A percentile compares a stretch with the other conserved stretches of the same genome.
Evolutionary conservation across 257 asterid genomes (phyloP).

Genomic region (Fraxinus quadrangulata): DNA sequence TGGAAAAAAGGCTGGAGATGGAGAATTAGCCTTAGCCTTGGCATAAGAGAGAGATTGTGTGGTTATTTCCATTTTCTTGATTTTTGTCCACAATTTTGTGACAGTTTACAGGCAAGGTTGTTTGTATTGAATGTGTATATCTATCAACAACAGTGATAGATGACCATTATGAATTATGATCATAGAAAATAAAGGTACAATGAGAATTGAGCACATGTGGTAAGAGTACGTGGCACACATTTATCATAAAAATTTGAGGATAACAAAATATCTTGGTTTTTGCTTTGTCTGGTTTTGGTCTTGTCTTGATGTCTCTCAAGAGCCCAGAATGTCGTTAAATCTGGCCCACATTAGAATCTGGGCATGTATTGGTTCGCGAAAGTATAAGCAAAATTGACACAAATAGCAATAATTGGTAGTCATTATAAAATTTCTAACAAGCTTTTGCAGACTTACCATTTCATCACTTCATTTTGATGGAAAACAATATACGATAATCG

Average conservation of each 20-base stretch:
- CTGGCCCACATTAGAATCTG: neutral
- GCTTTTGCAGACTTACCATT: neutral
- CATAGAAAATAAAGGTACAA: neutral
- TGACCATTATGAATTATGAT: neutral
- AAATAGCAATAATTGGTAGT: neutral
- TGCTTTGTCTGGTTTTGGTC: neutral
- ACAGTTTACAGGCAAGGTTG: neutral
- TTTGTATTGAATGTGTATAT: neutral
- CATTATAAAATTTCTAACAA: too few relatives aligned
- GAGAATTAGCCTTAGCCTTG: slow-evolving; percentile 33
- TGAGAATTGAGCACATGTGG: slow-evolving; percentile 13
- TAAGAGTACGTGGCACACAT: slow-evolving; percentile 23
- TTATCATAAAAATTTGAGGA: slow-evolving; percentile 21
- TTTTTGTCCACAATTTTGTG: slow-evolving; percentile 8
- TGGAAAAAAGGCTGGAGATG: slow-evolving; percentile 34
- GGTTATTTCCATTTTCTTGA: slow-evolving; percentile 34
- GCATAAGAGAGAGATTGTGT: slow-evolving; percentile 37
- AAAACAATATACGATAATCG: too few relatives aligned
- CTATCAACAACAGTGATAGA: neutral
- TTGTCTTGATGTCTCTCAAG: neutral
- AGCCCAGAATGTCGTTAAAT: neutral
- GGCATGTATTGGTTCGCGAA: neutral
- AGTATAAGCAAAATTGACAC: neutral
- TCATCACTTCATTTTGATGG: neutral
- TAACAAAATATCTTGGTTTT: slow-evolving; percentile 11